Base-by-base conservation (phyloP, 257 asterid species). In the Thymus quinquecostatus region DNA sequence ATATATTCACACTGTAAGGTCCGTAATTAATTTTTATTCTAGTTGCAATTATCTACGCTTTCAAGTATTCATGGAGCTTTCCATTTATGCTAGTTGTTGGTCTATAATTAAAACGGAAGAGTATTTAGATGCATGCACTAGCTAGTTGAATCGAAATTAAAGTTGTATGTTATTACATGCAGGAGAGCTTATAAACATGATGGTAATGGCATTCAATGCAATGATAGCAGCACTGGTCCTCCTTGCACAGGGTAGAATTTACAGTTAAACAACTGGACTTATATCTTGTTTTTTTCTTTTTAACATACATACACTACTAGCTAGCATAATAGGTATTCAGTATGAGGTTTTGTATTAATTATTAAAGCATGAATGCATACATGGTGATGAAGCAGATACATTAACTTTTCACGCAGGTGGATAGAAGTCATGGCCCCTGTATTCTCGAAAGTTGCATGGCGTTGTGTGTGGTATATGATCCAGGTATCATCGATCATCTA, bases 341-440 rank as follows among this genome's bases (percentile, higher is more conserved):
- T 21, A 21, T 21, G 21, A 21, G 21, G 21, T 21, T 21, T 21
- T 21, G 21, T 21, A 21, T 21, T 21, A 21, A 21, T 21, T 21
- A 21, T 21, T 21, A 21, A 12, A 54, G 29, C 0, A 41, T n/a
- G n/a, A n/a, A n/a, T n/a, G n/a, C n/a, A n/a, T n/a, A n/a, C n/a
- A n/a, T 28, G 6, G 41, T 10, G 40, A 0, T 51, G 29, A 51
- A 51, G 30, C 9, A 50, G 14, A 72, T 32, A 14, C 41, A 60
- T 8, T 51, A 62, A n/a, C 49, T 64, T 64, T 80, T 21, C 21
- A 21, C 0, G 34, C 72, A 92, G 98, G 75, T 89, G 93, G 96
- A 92, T 92, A 76, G 98, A 92, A 85, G 89, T 92, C 66, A 92
- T 92, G 98, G 96, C 96, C 76, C 98, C 98, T 8, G 98, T 92